Evolutionary conservation across 2,329 filamentous ascomycete species (phyloP), one percentile per base, ranked within the genome.

Genomic region (Cercospora brassicicola): DNA sequence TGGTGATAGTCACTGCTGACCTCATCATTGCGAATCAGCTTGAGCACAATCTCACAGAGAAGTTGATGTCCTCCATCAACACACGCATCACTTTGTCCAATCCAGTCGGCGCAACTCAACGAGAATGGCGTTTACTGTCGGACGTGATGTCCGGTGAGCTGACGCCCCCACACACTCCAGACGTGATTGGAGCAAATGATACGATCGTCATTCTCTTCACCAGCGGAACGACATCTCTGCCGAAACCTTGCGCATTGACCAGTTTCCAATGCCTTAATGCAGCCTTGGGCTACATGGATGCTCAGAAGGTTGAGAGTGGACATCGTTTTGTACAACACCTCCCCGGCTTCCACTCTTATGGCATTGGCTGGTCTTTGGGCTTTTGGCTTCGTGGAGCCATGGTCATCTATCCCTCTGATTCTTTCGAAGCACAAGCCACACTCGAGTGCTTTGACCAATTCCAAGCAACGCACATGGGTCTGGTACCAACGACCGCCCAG

Each of bases 141-240:
- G 62, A 73, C 23, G 69, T 76, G 48, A 76, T 77, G 75, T 74
- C 74, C 20, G 76, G 73, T 7, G 76, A 77, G 18, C 72, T 70
- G 4, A 74, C 76, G 4, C 75, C 76, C 36, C 76, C 76, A 42
- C 73, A 77, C 57, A 76, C 76, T 20, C 76, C 76, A 30, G 74
- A 76, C 30, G 71, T 73, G 4, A 68, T 76, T 15, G 68, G 71
- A 48, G 69, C 74, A n/a, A 61, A 72, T 33, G 74, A 78, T 59
- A 77, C 73, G 6, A 79, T 79, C 4, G 75, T 84, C 51, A 79
- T 85, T 59, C 76, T 84, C 33, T 84, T 85, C 73, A 85, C 83
- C 20, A 84, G 82, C 69, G 83, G 83, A 20, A 85, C 83, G n/a
- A 84, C 82, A 0, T 82, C 81, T 5, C 73, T 79, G 0, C 82